phyloP scores from a whole-genome alignment of 768 basidiomycete genomes.

The Rhizopogon vinicolor region DNA sequence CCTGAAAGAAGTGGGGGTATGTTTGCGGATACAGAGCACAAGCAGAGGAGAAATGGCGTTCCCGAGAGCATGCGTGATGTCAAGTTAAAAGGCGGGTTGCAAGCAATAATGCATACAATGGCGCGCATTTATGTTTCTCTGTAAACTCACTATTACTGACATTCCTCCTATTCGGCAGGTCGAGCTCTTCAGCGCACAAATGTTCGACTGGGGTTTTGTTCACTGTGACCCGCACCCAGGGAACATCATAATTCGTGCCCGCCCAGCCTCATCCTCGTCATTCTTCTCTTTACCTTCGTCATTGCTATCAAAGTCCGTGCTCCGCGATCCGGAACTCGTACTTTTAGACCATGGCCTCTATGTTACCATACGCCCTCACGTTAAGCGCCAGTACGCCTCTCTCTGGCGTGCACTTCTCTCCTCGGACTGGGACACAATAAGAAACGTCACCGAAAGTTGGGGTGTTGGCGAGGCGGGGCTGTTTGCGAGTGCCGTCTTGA shows the following conservation, averaged over 20 bases:
- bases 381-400: conserved; percentile 71
- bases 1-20: not conserved
- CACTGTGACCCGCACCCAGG: conserved; percentile 78
- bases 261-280: conserved; percentile 12
- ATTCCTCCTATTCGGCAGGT: conserved; percentile 20
- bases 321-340: conserved; percentile 59
- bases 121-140: conserved; percentile 10
- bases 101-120: conserved; percentile 77
- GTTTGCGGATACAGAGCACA: not conserved
- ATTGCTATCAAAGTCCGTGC: conserved; percentile 31
- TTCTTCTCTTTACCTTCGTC: not conserved
- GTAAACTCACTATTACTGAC: not conserved
- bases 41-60: not conserved
- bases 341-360: conserved; percentile 93
- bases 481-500: conserved; percentile 68
- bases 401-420: conserved; percentile 69
- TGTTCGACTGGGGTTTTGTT: conserved; percentile 90
- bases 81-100: conserved; percentile 52
- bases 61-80: not conserved
- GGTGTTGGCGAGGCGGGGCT: conserved; percentile 69
- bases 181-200: conserved; percentile 82
- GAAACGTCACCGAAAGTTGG: conserved; percentile 52
- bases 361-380: conserved; percentile 60
- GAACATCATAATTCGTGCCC: conserved; percentile 69
- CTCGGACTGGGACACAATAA: conserved; percentile 49